Percentiles rank a stretch among this genome's conserved stretches.
These are phyloP conservation scores for Nasturtium officinale DNA, from an alignment of 345 rosid species.

Conservation along the genomic window DNA sequence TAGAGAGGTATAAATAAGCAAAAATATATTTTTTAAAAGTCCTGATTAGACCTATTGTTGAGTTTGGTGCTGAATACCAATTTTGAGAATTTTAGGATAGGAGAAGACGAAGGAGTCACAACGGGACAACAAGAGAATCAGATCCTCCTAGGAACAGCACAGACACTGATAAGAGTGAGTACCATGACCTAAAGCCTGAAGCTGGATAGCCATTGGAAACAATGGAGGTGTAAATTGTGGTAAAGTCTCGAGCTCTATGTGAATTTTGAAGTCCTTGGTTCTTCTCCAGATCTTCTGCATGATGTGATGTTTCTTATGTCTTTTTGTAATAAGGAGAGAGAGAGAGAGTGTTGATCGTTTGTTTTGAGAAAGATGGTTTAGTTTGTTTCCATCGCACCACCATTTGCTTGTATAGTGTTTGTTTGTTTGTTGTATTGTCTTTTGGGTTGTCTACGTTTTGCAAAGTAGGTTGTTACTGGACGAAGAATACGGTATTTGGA, in stretches of 20 bases:
- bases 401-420: slow-evolving; percentile 40
- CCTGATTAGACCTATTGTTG: neutral
- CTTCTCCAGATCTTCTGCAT: slow-evolving; percentile 34
- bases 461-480: slow-evolving; percentile 32
- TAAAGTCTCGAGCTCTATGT: slow-evolving; percentile 30
- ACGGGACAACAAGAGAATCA: slow-evolving; percentile 32
- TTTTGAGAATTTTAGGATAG: slow-evolving; percentile 34
- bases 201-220: slow-evolving; percentile 32
- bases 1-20: slow-evolving; percentile 79
- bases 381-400: slow-evolving; percentile 20
- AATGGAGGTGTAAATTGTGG: slow-evolving; percentile 27
- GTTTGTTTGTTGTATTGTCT: slow-evolving; percentile 18
- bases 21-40: too few relatives aligned
- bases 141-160: slow-evolving; percentile 48
- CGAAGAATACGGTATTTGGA: slow-evolving; percentile 12
- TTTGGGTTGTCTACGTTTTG: slow-evolving; percentile 15
- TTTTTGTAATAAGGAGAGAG: slow-evolving; percentile 30
- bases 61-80: slow-evolving; percentile 21
- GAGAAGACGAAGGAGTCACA: slow-evolving; percentile 40
- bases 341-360: slow-evolving; percentile 21
- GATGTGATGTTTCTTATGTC: slow-evolving; percentile 29
- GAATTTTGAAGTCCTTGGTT: slow-evolving; percentile 33
- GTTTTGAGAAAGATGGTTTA: slow-evolving; percentile 16
- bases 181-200: slow-evolving; percentile 39
- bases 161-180: slow-evolving; percentile 44